Evolutionary conservation across 2,329 filamentous ascomycete species (phyloP), one percentile per base, ranked within the genome.

Genomic region (Colletotrichum camelliae): DNA sequence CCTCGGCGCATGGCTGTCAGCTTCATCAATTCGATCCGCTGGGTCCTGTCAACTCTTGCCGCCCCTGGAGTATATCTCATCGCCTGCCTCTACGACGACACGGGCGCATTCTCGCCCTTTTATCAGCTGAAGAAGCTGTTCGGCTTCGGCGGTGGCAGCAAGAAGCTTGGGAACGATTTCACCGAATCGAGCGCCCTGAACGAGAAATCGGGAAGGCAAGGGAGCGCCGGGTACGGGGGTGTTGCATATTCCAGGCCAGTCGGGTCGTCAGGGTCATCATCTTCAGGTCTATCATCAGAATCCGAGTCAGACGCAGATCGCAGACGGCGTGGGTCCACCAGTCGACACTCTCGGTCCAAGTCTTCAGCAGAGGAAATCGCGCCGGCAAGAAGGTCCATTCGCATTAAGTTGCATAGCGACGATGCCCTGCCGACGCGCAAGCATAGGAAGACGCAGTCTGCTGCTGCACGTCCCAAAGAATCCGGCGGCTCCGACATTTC

Each of bases 371-470:
- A 95, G 77, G 94, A 96, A 78, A 90, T 90, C 77, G 89, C 90
- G 18, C 93, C 94, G 5, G 87, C 91, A 8, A 91, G 94, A 80
- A 91, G 95, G 72, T 98, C 96, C 3, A 98, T 98, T 78, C 92
- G 96, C 52, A 98, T 98, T 81, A 98, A 97, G 85, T 89, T 98
- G 16, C 93, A 96, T 83, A 95, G 93, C 77, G 95, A 98, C 80
- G 95, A 96, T 74, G 90, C 91, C 55, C 86, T 94, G 72, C 90
- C 93, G 77, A 93, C 95, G 83, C 92, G 94, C 74, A 96, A 95
- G 83, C 91, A 93, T 81, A 90, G 89, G 80, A 93, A 92, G 83
- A 87, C 88, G 27, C 88, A 90, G 81, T 89, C 89, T 29, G 83
- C 86, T 21, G 87, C 87, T 70, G 84, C 84, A 57, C 85, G 82